Evolutionary conservation across 2,329 filamentous ascomycete genomes (phyloP).

Genomic region (Didymella exigua): DNA sequence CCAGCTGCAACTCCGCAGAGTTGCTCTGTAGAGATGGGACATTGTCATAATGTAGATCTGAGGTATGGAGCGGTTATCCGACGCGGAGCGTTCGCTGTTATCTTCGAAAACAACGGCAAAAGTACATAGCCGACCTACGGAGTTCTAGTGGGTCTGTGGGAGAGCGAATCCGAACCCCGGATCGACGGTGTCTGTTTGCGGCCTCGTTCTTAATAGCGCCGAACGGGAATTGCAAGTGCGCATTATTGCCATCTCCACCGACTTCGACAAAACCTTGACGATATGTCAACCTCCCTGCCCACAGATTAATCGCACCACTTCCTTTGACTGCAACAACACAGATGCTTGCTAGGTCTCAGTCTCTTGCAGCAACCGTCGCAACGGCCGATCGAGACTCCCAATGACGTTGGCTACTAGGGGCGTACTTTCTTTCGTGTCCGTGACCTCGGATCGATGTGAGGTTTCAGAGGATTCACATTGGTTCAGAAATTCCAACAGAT

Average conservation of each 20-base stretch:
- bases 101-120: neutral
- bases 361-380: neutral
- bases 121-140: slow-evolving; percentile 15
- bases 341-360: neutral
- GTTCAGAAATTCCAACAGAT: neutral
- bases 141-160: neutral
- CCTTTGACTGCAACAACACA: neutral
- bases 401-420: neutral
- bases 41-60: neutral
- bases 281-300: neutral
- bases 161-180: slow-evolving; percentile 4
- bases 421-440: too few relatives aligned
- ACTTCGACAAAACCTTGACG: neutral
- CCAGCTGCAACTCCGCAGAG: slow-evolving; percentile 2
- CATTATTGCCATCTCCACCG: neutral
- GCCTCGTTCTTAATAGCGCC: slow-evolving; percentile 5
- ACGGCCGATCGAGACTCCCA: neutral
- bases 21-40: neutral
- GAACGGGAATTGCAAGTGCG: neutral
- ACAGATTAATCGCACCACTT: too few relatives aligned
- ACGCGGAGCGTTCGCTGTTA: neutral
- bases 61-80: neutral
- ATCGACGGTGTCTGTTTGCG: slow-evolving; percentile 2
- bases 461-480: neutral
- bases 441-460: neutral